A percentile compares a stretch with the other conserved stretches of the same genome.
phyloP scores from a whole-genome alignment of 257 asterid species.

The Nemophila menziesii region DNA sequence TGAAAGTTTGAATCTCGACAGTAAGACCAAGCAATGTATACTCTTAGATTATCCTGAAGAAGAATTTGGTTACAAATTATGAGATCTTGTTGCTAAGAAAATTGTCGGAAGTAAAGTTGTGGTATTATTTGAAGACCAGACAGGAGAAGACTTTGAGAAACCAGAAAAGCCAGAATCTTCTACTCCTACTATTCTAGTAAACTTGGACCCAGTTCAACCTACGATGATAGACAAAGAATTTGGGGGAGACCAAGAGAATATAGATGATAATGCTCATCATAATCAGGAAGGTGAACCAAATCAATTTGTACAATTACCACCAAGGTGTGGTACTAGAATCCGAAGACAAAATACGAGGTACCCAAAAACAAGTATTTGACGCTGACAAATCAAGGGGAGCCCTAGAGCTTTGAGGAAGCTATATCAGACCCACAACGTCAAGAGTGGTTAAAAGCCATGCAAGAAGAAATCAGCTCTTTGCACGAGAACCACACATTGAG shows the following conservation, averaged over 20 bases:
- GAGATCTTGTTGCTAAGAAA: neutral
- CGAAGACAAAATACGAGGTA: neutral
- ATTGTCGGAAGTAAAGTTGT: neutral
- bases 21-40: neutral
- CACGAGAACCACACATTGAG: constrained; percentile 1
- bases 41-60: neutral
- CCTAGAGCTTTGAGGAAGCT: neutral
- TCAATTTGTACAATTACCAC: neutral
- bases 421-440: neutral
- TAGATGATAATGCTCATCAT: neutral
- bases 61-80: neutral
- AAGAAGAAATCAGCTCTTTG: constrained; percentile 4
- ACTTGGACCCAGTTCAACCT: too few relatives aligned
- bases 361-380: neutral
- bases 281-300: neutral
- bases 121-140: constrained; percentile 1
- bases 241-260: too few relatives aligned
- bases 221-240: neutral
- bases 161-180: neutral
- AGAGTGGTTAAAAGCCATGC: neutral
- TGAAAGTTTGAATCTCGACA: neutral
- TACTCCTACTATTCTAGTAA: neutral
- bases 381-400: neutral
- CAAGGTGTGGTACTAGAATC: too few relatives aligned
- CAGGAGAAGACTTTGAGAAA: neutral